Evolutionary conservation across 768 basidiomycete species (phyloP), one percentile per base, ranked within the genome.

Genomic region (Agaricus blazei): DNA sequence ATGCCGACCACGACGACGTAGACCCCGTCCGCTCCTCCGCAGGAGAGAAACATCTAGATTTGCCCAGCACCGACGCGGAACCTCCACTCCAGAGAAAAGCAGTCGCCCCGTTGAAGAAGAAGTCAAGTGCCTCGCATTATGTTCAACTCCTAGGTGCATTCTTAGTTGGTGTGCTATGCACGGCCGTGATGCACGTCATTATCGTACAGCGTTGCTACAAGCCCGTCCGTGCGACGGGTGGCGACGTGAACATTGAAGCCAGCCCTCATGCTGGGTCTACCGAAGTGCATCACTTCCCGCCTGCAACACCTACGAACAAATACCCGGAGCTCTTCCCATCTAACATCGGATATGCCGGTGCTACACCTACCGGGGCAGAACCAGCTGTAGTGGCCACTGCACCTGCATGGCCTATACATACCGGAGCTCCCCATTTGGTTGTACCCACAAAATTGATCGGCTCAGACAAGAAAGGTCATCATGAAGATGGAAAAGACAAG

Each of bases 341-440:
- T 29, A 62, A 83, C 61, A 84, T 93, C 3, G 91, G 91, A 37
- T 84, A 91, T 65, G 74, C 85, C 2, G 91, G 91, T 14, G 76
- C 73, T 24, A 93, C 90, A 1, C 87, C 88, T 0, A 93, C 89
- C 0, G 89, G 89, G 15, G 89, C 85, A 7, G 89, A 91, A 62
- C 75, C 89, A 1, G 88, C 76, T 2, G 71, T 90, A 36, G 79
- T 92, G 28, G 78, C 77, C 3, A 90, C 89, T 3, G 89, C 86
- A 0, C 89, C 89, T 12, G 71, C 79, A n/a, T 90, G 91, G 64
- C 91, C 91, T 7, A 63, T 87, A 12, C 88, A 93, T 51, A 82
- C 84, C 0, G 88, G 83, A 12, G 83, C 84, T 1, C 75, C 85
- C 2, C 75, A 83, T 46, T 79, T 91, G 44, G 74, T 90, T 29